Base-by-base conservation (phyloP, 495 filamentous ascomycete genomes). In the Astrocystis sublimbata region DNA sequence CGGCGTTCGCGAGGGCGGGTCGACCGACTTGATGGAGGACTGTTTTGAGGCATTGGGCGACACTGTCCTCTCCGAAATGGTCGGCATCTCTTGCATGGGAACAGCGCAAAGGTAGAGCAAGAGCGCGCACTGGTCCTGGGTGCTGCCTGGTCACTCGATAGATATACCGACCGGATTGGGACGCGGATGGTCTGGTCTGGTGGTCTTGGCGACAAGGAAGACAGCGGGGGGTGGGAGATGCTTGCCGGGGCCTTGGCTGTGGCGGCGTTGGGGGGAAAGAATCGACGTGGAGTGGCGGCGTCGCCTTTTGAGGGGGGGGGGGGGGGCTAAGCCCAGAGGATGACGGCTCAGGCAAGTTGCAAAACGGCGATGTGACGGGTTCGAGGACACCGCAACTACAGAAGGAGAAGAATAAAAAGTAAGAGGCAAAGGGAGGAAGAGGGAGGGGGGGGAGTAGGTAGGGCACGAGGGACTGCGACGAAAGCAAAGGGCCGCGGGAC, bases 11-110 rank as follows among this genome's bases (percentile, higher is more conserved):
- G 76, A 68, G 40, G 71, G 59, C 24, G 64, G 62, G 30, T 79
- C 78, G 62, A 77, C 61, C 4, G 78, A 81, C 64, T 73, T 76
- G 63, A 81, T 70, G 10, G 78, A 81, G 12, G 78, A 78, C 13
- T 78, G 71, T 41, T 78, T 78, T 24, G 78, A 81, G 24, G 73
- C 71, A 61, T 68, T 72, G 58, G 69, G 75, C 36, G 77, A 76
- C 10, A 67, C 63, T 40, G 74, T 71, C 64, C 73, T 74, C 57
- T 72, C 70, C 51, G 70, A 72, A 60, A 49, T 61, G 68, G 60
- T 70, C 70, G 70, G 70, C 70, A 72, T 72, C 63, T 65, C 65
- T 51, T n/a, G n/a, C n/a, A 61, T 40, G 49, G 26, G 28, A 45
- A 49, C 13, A 47, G 43, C 23, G 43, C 43, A 47, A 43, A 9